A percentile compares a stretch with the other conserved stretches of the same genome.
Conservation (phyloP, 2,329 filamentous ascomycete species). For the Cercospora berteroae region DNA sequence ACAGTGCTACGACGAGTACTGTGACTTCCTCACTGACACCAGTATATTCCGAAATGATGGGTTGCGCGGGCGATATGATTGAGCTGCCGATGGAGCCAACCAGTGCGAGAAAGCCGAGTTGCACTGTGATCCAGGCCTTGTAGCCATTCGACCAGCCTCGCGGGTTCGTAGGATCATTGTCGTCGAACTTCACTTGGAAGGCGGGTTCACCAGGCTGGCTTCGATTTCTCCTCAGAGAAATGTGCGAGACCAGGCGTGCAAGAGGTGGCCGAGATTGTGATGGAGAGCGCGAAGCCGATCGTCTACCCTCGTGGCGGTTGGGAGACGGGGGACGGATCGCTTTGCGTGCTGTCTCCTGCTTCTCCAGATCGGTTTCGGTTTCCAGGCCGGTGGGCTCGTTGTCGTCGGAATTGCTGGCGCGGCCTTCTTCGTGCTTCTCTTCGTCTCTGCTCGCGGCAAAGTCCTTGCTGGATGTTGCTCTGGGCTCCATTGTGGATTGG, state of each 20-base stretch:
- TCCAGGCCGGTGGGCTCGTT: not conserved
- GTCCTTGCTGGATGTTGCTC: not conserved
- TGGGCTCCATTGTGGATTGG: not conserved
- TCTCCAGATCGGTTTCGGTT: conserved; percentile 17
- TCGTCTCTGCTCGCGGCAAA: not conserved
- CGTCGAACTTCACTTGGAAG: conserved; percentile 34
- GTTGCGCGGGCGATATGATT: conserved; percentile 51
- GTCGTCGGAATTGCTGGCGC: not conserved
- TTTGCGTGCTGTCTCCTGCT: conserved; percentile 14
- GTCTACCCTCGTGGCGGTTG: not conserved
- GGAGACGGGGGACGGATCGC: not conserved
- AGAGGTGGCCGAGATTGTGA: conserved; percentile 3
- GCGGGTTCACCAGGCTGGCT: conserved; percentile 17
- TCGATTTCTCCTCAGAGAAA: conserved; percentile 5
- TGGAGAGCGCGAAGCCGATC: not conserved
- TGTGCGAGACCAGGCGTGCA: conserved; percentile 1
- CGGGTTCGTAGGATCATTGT: conserved; percentile 47
- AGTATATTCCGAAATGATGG: conserved; percentile 44
- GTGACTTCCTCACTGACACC: conserved; percentile 46
- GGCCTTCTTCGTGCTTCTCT: conserved; percentile 15
- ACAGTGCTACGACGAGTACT: conserved; percentile 50
- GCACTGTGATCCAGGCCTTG: conserved; percentile 51
- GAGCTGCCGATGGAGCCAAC: conserved; percentile 43
- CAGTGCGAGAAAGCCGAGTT: conserved; percentile 51
- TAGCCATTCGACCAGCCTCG: conserved; percentile 46